Base-by-base conservation (phyloP, 1,284 basidiomycete species). In the Irpex sp. region DNA sequence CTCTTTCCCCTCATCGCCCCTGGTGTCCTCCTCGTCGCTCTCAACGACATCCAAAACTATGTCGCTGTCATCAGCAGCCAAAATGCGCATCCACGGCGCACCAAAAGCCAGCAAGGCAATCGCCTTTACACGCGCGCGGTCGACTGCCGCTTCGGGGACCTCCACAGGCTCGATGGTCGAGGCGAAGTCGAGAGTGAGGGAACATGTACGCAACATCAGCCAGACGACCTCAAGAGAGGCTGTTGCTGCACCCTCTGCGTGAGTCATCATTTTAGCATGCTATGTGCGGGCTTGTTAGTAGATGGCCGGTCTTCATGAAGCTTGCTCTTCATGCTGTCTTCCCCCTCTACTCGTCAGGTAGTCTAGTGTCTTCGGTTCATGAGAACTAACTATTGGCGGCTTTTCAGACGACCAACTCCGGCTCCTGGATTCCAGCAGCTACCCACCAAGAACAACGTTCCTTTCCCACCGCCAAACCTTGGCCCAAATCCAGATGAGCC, bases 101-200 rank as follows among this genome's bases (percentile, higher is more conserved):
- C 77, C 80, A 69, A 85, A 82, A 74, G 71, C 72, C 44, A 66
- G 74, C n/a, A 61, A 74, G 37, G 70, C 77, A 19, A 66, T 74
- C 57, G 74, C 79, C 58, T 79, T 85, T 66, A 72, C 75, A 15
- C 79, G 87, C 69, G 79, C 81, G 66, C 81, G 81, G 64, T 87
- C 86, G 2, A 86, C 85, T n/a, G 74, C 77, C 5, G 73, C 74
- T 57, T 59, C 71, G 56, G 68, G 71, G 11, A 26, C 54, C 62
- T 57, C 79, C 5, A 71, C 75, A 34, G 69, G 76, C 44, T 85
- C 85, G 8, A 87, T 89, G 71, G 72, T 87, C 62, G 88, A 91
- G 48, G 87, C 88, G 58, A 89, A 87, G 76, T 82, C 83, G 55
- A 86, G 92, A 75, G 87, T 94, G 58, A 79, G 85, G 69, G 90